Evolutionary conservation across 148 eudicot genomes (phyloP), one percentile per base, ranked within the genome.

Genomic region (Vaccinium macrocarpon): DNA sequence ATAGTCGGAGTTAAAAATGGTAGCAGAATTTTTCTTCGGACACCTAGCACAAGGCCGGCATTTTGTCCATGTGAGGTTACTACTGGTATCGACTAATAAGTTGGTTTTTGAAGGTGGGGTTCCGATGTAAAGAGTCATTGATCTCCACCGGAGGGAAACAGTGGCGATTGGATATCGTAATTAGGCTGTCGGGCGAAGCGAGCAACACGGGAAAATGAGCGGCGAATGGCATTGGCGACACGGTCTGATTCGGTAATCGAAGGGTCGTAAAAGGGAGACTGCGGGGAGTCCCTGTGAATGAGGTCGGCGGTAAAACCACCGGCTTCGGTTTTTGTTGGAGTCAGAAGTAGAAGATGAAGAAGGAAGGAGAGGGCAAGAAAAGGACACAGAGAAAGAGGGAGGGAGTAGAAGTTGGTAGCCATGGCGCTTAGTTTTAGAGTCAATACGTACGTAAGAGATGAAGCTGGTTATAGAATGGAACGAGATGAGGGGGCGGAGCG

Each of bases 31-130:
- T 72, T 91, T 90, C 3, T 81, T 25, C 86, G 29, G 88, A 80
- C 91, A 88, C 1, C 77, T 16, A 0, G 9, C 1, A 13, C 93
- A 89, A 8, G 93, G 91, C 71, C 12, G 13, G 79, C 93, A 91
- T 32, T 91, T 90, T 14, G 86, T 88, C 93, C 93, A 91, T 0
- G 83, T 68, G 5, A 91, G 84, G 57, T 91, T 91, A 15, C 90
- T 85, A 1, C 91, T 91, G 0, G 93, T 88, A 80, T 91, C 93
- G 6, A 83, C 88, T 14, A 89, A 77, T 11, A 57, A 90, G 18
- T 86, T 78, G 13, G 78, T 55, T 8, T 84, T 78, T 0, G 79
- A 13, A 0, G 91, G 89, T 1, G 91, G 91, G 32, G 86, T 88
- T 7, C 93, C 93, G 18, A 89, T 76, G 46, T 72, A 35, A 8